Conservation (phyloP, 2,329 filamentous ascomycete genomes). For the Colletotrichum trifolii region DNA sequence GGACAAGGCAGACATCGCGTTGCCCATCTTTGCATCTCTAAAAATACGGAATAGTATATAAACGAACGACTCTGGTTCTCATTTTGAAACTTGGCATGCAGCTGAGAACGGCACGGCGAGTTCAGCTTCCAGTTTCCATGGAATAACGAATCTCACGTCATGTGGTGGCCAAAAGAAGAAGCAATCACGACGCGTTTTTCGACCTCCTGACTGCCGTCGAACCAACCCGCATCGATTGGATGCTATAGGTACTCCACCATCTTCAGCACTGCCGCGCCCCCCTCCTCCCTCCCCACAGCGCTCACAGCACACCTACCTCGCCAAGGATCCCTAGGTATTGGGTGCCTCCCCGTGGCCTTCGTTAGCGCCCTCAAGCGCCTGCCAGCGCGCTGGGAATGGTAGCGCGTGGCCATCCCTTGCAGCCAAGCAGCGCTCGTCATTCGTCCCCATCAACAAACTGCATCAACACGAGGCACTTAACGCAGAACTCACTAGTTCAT, state of each 20-base stretch:
- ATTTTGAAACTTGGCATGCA: neutral
- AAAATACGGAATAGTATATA: neutral
- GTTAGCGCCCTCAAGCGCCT: conserved; percentile 11
- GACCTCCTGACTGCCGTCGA: neutral
- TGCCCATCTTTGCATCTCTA: conserved; percentile 36
- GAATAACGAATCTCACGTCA: no score
- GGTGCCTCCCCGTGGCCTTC: conserved; percentile 4
- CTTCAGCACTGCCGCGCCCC: conserved; percentile 17
- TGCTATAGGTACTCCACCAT: neutral
- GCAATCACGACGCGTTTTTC: conserved; percentile 19
- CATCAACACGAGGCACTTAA: conserved; percentile 4
- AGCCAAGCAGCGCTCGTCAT: conserved; percentile 19
- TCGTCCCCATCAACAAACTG: neutral
- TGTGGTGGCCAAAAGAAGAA: neutral
- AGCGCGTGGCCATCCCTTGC: conserved; percentile 11
- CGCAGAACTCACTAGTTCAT: neutral
- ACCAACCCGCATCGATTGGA: conserved; percentile 18
- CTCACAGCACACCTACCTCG: conserved; percentile 11
- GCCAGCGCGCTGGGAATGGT: conserved; percentile 8
- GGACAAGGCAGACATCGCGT: conserved; percentile 26
- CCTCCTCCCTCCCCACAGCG: conserved; percentile 5
- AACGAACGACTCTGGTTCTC: neutral
- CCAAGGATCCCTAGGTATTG: conserved; percentile 20
- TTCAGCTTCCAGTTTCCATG: no score
- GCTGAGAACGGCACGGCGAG: no score